These are phyloP conservation scores for Xylariaceae sp. DNA, from an alignment of 2,329 filamentous ascomycete species.

Conservation along the genomic window DNA sequence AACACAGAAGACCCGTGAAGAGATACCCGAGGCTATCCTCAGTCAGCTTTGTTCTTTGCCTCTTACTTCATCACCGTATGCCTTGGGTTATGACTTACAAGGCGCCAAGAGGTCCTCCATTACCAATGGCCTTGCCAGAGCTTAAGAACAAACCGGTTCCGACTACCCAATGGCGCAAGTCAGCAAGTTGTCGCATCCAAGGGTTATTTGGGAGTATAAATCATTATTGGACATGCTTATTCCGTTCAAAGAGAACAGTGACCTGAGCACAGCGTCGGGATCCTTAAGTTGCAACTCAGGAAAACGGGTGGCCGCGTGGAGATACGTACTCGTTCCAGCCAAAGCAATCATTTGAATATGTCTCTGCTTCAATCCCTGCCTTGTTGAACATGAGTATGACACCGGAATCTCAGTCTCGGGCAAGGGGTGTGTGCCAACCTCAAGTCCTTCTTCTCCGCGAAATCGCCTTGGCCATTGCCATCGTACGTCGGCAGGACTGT, in stretches of 20 bases:
- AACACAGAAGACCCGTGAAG: conserved; percentile 27
- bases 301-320: conserved; percentile 11
- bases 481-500: not conserved
- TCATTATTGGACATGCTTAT: too few relatives aligned
- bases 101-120: conserved; percentile 42
- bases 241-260: too few relatives aligned
- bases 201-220: too few relatives aligned
- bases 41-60: not conserved
- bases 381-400: not conserved
- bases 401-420: not conserved
- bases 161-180: conserved; percentile 7
- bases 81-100: conserved; percentile 1
- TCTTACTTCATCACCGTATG: not conserved
- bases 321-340: conserved; percentile 40
- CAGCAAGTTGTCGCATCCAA: too few relatives aligned
- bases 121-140: conserved; percentile 47
- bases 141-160: conserved; percentile 57
- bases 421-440: not conserved
- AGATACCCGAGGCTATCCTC: conserved; percentile 24
- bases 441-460: conserved; percentile 2
- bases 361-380: conserved; percentile 30
- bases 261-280: too few relatives aligned
- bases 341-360: conserved; percentile 45
- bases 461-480: conserved; percentile 1
- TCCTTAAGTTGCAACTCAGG: too few relatives aligned